Conservation (phyloP, 768 basidiomycete species). For the Suillus lakei region DNA sequence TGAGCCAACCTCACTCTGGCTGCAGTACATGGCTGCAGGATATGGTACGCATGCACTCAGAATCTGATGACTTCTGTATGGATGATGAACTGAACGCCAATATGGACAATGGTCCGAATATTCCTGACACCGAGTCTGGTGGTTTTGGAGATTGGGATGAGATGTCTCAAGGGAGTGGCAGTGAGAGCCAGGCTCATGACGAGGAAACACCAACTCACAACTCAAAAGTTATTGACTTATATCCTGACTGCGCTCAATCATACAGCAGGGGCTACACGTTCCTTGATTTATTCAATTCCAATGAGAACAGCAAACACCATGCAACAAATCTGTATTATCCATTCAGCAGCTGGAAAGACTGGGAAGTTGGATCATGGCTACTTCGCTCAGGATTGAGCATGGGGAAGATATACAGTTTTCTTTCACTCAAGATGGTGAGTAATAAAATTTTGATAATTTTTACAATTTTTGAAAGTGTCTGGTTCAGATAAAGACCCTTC, state of each 20-base stretch:
- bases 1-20: not conserved
- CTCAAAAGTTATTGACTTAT: not conserved
- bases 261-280: not conserved
- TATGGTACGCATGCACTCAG: not conserved
- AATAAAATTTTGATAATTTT: not conserved
- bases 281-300: not conserved
- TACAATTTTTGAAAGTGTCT: not conserved
- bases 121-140: not conserved
- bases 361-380: not conserved
- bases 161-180: not conserved
- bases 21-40: not conserved
- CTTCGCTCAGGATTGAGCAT: conserved; percentile 32
- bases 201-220: not conserved
- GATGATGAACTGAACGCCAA: not conserved
- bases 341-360: not conserved
- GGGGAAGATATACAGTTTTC: conserved; percentile 31
- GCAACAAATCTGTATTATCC: not conserved
- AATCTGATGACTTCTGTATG: not conserved
- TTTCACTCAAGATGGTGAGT: conserved; percentile 32
- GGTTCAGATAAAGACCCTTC: conserved; percentile 9
- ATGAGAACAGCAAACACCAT: not conserved
- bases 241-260: not conserved
- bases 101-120: not conserved
- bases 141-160: not conserved
- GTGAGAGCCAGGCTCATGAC: not conserved